These are phyloP conservation scores for Exophiala sideris DNA, from an alignment of 2,329 filamentous ascomycete genomes.

Conservation along the genomic window DNA sequence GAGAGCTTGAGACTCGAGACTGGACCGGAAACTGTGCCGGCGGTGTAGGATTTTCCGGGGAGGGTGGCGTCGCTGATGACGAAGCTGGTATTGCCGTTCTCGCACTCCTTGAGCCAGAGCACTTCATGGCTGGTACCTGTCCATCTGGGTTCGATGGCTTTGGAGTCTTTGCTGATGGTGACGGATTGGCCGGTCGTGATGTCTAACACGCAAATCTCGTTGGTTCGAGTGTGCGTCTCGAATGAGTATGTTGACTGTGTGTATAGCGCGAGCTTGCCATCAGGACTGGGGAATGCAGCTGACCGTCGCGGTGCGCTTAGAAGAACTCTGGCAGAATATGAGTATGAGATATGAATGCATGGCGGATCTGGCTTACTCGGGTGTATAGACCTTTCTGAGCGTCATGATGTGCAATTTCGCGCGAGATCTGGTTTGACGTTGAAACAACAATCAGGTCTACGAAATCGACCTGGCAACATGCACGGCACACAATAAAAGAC, in stretches of 20 bases:
- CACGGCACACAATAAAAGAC: no score
- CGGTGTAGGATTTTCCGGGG: slow-evolving; percentile 41
- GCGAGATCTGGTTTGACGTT: no score
- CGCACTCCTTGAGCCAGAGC: slow-evolving; percentile 44
- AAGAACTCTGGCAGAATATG: slow-evolving; percentile 37
- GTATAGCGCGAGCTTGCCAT: slow-evolving; percentile 47
- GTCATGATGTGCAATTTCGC: background rate
- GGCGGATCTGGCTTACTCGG: slow-evolving; percentile 17
- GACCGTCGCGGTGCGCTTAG: slow-evolving; percentile 47
- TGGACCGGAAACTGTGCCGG: slow-evolving; percentile 45
- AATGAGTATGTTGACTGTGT: slow-evolving; percentile 51
- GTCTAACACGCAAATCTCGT: slow-evolving; percentile 46
- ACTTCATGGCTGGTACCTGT: slow-evolving; percentile 42
- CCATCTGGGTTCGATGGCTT: slow-evolving; percentile 47
- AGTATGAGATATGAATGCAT: background rate
- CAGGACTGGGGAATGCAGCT: slow-evolving; percentile 42
- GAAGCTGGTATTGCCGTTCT: slow-evolving; percentile 47
- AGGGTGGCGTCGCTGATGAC: slow-evolving; percentile 42
- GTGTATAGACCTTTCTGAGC: slow-evolving; percentile 20
- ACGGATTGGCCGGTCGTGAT: slow-evolving; percentile 39
- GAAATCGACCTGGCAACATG: background rate
- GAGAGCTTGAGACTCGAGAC: slow-evolving; percentile 47
- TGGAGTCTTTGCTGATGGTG: slow-evolving; percentile 43
- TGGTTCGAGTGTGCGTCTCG: slow-evolving; percentile 45
- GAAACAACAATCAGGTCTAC: background rate